These are phyloP conservation scores for Kodamaea alishanica DNA, from an alignment of 1,139 yeast species.

Conservation along the genomic window DNA sequence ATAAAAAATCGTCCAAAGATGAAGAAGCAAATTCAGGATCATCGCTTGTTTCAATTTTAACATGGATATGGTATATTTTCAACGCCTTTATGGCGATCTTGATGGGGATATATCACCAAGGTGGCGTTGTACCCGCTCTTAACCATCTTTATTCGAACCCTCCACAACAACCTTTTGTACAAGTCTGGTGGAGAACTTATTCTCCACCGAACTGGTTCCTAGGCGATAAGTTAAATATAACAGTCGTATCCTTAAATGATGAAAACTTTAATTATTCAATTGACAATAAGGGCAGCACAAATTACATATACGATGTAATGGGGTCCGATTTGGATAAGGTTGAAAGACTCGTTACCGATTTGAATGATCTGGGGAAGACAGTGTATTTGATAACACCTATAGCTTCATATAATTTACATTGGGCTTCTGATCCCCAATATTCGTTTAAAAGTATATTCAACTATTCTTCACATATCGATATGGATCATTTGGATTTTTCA, in stretches of 20 bases:
- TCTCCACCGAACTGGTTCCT: constrained; percentile 89
- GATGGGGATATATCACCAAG: constrained; percentile 85
- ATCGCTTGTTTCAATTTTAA: constrained; percentile 16
- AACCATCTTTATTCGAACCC: constrained; percentile 24
- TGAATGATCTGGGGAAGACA: constrained; percentile 7
- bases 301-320: constrained; percentile 51
- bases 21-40: constrained; percentile 4
- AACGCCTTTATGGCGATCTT: constrained; percentile 56
- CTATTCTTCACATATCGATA: constrained; percentile 50
- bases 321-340: constrained; percentile 42
- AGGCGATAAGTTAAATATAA: constrained; percentile 31
- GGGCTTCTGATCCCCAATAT: constrained; percentile 10
- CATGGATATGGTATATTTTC: constrained; percentile 60
- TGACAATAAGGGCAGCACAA: constrained; percentile 4
- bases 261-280: constrained; percentile 10
- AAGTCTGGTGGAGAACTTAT: constrained; percentile 92
- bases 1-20: constrained; percentile 3
- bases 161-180: constrained; percentile 22
- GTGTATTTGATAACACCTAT: constrained; percentile 47
- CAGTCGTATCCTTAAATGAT: constrained; percentile 19
- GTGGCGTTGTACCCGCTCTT: constrained; percentile 77
- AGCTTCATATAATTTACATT: constrained; percentile 37
- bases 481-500: constrained; percentile 63
- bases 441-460: constrained; percentile 38
- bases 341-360: constrained; percentile 13